phyloP scores from a whole-genome alignment of 208 protist genomes.

The Leishmania turanica region DNA sequence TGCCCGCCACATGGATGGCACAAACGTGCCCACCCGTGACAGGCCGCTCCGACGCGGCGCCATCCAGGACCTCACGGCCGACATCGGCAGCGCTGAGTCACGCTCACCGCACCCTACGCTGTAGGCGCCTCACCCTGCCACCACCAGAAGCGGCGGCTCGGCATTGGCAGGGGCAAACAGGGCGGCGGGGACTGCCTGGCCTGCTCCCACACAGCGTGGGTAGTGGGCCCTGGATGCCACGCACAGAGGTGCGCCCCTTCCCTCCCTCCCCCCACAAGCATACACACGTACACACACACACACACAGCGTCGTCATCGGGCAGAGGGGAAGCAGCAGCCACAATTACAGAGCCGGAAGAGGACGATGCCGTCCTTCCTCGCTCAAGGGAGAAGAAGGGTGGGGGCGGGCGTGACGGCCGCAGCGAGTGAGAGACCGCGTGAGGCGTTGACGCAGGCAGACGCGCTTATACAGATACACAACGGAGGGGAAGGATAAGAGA shows the following conservation, averaged over 20 bases:
- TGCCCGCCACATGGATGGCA: too few species aligned
- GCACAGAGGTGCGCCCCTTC: too few species aligned
- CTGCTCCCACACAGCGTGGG: background rate
- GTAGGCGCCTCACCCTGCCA: too few species aligned
- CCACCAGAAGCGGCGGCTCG: background rate
- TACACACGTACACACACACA: too few species aligned
- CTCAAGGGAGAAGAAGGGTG: background rate
- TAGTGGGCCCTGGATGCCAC: too few species aligned
- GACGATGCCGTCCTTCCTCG: too few species aligned
- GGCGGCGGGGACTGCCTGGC: background rate
- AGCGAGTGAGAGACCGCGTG: background rate
- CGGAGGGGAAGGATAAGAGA: background rate
- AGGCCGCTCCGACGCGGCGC: background rate
- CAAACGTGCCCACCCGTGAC: too few species aligned
- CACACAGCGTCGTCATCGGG: too few species aligned
- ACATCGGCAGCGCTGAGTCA: background rate
- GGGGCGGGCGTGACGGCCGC: background rate
- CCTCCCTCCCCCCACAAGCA: too few species aligned
- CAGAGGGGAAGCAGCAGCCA: background rate
- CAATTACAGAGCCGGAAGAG: background rate
- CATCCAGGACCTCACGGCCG: background rate
- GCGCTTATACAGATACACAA: background rate
- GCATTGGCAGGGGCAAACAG: background rate
- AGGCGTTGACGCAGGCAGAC: background rate
- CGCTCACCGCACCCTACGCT: too few species aligned